Percentiles rank a stretch among this genome's conserved stretches.
Evolutionary conservation across 352 stramenopile genomes (phyloP).

Genomic region (Pythium periplocum): DNA sequence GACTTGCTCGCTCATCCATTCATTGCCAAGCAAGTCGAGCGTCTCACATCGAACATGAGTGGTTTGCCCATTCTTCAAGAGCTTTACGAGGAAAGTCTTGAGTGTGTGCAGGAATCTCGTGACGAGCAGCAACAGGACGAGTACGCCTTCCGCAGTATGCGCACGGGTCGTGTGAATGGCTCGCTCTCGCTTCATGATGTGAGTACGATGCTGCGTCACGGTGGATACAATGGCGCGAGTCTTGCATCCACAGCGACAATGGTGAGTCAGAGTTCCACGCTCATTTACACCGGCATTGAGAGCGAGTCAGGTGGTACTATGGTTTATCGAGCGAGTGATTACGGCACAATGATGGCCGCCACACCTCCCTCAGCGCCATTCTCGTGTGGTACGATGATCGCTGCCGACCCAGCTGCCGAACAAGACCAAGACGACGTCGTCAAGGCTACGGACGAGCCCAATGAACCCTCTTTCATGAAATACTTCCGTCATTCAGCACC

Average conservation of each 20-base stretch:
- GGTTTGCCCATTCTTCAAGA: slow-evolving; percentile 62
- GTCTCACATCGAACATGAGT: slow-evolving; percentile 23
- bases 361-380: too few relatives aligned
- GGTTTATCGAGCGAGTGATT: too few relatives aligned
- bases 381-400: too few relatives aligned
- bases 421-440: not conserved
- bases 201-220: slow-evolving; percentile 54
- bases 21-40: slow-evolving; percentile 50
- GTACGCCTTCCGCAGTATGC: slow-evolving; percentile 38
- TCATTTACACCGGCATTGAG: slow-evolving; percentile 1
- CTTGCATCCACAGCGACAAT: slow-evolving; percentile 13
- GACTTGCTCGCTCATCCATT: slow-evolving; percentile 59
- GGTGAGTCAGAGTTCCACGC: slow-evolving; percentile 8
- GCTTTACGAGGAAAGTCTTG: slow-evolving; percentile 63
- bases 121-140: slow-evolving; percentile 47
- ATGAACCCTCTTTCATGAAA: slow-evolving; percentile 80
- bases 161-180: slow-evolving; percentile 48
- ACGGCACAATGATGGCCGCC: too few relatives aligned
- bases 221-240: slow-evolving; percentile 14
- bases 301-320: too few relatives aligned
- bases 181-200: slow-evolving; percentile 59
- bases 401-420: not conserved
- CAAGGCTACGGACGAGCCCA: slow-evolving; percentile 1
- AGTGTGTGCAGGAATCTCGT: slow-evolving; percentile 51
- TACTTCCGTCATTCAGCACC: slow-evolving; percentile 55